Evolutionary conservation across 306 rosid species (phyloP), one percentile per base, ranked within the genome.

Genomic region (Prunus mira): DNA sequence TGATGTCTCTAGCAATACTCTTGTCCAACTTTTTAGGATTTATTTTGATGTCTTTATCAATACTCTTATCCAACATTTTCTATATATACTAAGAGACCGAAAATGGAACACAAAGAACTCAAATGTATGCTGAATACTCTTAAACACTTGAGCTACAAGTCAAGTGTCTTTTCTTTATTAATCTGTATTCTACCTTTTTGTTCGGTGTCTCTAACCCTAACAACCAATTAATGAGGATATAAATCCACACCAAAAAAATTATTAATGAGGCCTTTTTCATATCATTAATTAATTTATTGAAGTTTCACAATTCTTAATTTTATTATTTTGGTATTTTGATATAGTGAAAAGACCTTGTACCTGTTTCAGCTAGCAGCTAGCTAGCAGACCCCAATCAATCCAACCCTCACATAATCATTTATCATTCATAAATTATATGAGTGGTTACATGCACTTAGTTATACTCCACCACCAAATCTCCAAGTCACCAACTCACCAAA

Each of bases 401-500:
- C 58, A 46, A 73, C 47, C 77, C 32, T 61, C 45, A 27, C 19
- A 61, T 60, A 45, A 46, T 60, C 67, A 18, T 50, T 17, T 8
- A 47, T 73, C 45, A 61, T 46, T 45, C 61, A 45, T 17, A 3
- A 24, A 10, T 3, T 18, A 58, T 46, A 22, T 17, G 69, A 73
- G 19, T 73, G 60, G 45, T 30, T 27, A 45, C 30, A 19, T 65
- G 69, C 77, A 65, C 22, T 46, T 46, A 46, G 5, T 46, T 46
- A 46, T 61, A 61, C 77, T 61, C 77, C 69, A 46, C 57, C 67
- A 73, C 77, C 77, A 63, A 47, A 47, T 47, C 43, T 20, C 67
- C 76, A 62, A 45, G 1, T 45, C 34, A 55, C 38, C 6, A 58
- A 32, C 45, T 43, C 57, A 58, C 69, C 60, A 19, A 73, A 17